These are phyloP conservation scores for Trichoderma sp. DNA, from an alignment of 2,329 filamentous ascomycete genomes.

Conservation along the genomic window DNA sequence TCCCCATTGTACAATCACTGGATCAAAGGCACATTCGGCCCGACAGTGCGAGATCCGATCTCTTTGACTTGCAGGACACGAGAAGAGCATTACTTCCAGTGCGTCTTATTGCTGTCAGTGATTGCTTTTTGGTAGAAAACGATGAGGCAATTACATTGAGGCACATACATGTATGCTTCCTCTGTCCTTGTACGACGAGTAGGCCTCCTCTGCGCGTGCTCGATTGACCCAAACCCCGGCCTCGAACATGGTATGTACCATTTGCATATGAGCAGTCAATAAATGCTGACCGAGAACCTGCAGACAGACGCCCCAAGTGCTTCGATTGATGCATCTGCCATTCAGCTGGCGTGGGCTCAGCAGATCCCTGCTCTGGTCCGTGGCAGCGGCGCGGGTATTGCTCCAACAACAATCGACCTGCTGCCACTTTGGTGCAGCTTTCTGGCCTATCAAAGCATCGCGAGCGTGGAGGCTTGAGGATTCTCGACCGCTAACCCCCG, in stretches of 20 bases:
- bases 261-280: not conserved
- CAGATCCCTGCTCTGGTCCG: not conserved
- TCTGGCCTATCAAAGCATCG: not conserved
- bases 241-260: not conserved
- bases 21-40: not conserved
- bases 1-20: not conserved
- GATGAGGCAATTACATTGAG: not conserved
- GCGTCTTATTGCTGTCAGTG: not conserved
- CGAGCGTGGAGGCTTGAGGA: not conserved
- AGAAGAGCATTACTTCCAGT: not conserved
- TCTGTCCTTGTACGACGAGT: not conserved
- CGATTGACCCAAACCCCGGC: not conserved
- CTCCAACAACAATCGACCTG: not conserved
- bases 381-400: not conserved
- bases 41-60: slow-evolving; percentile 13
- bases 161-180: not conserved
- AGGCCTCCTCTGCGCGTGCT: not conserved
- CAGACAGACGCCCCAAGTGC: not conserved
- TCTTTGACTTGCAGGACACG: not conserved
- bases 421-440: not conserved
- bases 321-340: not conserved
- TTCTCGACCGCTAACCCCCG: slow-evolving; percentile 19
- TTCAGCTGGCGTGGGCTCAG: slow-evolving; percentile 8
- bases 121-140: not conserved
- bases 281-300: not conserved